Evolutionary conservation across 371 early-diverging fungal species (phyloP).

Genomic region (Batkoa obscura): DNA sequence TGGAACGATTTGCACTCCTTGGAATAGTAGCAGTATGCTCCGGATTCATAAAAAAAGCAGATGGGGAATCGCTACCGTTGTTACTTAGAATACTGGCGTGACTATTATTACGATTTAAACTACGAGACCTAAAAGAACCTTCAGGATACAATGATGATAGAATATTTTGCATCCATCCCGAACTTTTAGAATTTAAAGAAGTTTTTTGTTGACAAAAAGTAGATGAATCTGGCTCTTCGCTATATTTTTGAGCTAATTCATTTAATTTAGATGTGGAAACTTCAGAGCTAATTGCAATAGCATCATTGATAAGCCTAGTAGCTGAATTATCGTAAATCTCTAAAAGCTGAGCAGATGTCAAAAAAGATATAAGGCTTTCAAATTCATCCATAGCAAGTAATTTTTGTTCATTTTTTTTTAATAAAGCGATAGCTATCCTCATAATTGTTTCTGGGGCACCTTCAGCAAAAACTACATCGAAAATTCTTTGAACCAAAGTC

Average conservation of each 20-base stretch:
- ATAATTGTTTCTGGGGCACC: slow-evolving; percentile 64
- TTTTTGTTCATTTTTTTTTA: background rate
- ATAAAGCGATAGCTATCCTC: slow-evolving; percentile 66
- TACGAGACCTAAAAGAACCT: background rate
- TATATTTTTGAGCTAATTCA: background rate
- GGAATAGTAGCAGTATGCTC: background rate
- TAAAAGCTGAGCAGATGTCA: background rate
- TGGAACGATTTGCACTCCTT: background rate
- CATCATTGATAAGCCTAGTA: slow-evolving; percentile 1
- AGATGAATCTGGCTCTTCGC: background rate
- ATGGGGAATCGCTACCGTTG: background rate
- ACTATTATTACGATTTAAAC: too few species aligned
- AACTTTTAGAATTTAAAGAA: background rate
- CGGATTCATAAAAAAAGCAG: background rate
- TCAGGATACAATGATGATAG: background rate
- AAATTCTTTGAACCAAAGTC: slow-evolving; percentile 67
- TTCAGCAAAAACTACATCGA: slow-evolving; percentile 73
- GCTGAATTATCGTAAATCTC: background rate
- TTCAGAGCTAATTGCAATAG: background rate
- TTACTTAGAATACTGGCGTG: background rate
- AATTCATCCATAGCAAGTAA: slow-evolving; percentile 1
- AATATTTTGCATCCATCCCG: background rate
- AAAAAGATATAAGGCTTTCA: background rate
- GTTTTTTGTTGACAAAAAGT: background rate
- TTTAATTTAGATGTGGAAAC: background rate